Percentiles rank a stretch among this genome's conserved stretches.
phyloP scores from a whole-genome alignment of 805 yeast species.

The Candida loeiensis region DNA sequence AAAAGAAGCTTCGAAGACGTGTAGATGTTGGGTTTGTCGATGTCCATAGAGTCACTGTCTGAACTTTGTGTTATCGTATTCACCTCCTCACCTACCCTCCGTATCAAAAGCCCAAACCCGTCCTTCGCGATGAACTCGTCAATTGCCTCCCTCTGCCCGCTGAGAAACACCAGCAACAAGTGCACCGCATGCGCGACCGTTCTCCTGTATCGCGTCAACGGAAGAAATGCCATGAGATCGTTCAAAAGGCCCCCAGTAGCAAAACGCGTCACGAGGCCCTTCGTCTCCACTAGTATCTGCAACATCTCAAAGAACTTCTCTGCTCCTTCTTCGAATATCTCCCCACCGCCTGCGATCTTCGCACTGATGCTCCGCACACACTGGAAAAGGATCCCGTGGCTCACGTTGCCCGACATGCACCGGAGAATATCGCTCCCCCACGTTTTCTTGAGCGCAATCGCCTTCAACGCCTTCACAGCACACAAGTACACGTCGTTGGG shows the following conservation, averaged over 20 bases:
- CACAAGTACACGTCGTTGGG: slow-evolving; percentile 53
- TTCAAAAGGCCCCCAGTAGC: slow-evolving; percentile 74
- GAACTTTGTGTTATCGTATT: slow-evolving; percentile 52
- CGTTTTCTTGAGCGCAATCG: slow-evolving; percentile 59
- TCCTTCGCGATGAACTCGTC: slow-evolving; percentile 60
- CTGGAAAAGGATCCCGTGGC: slow-evolving; percentile 79
- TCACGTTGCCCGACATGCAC: slow-evolving; percentile 79
- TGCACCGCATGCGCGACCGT: slow-evolving; percentile 49
- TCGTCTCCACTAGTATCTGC: slow-evolving; percentile 57
- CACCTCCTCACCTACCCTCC: slow-evolving; percentile 60
- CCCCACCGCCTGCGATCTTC: slow-evolving; percentile 36
- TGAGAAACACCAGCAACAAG: slow-evolving; percentile 47
- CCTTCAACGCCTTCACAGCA: slow-evolving; percentile 65
- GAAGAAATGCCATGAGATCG: slow-evolving; percentile 59
- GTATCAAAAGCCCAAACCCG: slow-evolving; percentile 65
- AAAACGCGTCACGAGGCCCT: slow-evolving; percentile 51
- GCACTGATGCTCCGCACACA: slow-evolving; percentile 57
- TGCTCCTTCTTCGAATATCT: slow-evolving; percentile 38
- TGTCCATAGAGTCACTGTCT: too few relatives aligned
- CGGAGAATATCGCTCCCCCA: slow-evolving; percentile 77
- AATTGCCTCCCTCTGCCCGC: slow-evolving; percentile 46
- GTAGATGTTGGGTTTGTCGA: slow-evolving; percentile 20
- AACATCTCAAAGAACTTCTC: slow-evolving; percentile 58
- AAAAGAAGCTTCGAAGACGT: slow-evolving; percentile 28
- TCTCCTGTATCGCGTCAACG: slow-evolving; percentile 50